Conservation (phyloP, 2,329 filamentous ascomycete species). For the Mycosphaerella sp. region DNA sequence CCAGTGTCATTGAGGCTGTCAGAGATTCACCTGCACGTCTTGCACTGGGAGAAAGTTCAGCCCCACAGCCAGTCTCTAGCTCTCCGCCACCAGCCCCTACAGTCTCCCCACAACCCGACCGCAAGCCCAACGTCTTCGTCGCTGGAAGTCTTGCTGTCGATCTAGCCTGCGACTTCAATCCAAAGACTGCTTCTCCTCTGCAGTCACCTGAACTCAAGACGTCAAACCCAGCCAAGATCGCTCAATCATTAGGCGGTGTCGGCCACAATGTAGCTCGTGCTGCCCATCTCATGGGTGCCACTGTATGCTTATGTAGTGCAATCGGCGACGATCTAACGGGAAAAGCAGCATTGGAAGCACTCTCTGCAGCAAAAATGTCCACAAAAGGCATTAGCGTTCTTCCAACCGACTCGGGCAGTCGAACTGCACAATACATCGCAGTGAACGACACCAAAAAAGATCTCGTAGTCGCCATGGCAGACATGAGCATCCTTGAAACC, state of each 20-base stretch:
- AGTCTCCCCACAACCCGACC: background rate
- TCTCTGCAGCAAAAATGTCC: constrained; percentile 59
- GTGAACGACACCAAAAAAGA: constrained; percentile 79
- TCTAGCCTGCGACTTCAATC: constrained; percentile 23
- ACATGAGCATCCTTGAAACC: constrained; percentile 74
- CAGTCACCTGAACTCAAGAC: constrained; percentile 57
- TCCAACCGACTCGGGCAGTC: constrained; percentile 41
- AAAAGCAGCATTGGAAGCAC: constrained; percentile 59
- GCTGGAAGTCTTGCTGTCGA: constrained; percentile 73
- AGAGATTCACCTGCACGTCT: constrained; percentile 3
- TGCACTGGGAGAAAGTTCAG: background rate
- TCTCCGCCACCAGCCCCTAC: background rate
- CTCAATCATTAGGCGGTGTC: constrained; percentile 80
- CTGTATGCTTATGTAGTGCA: constrained; percentile 69
- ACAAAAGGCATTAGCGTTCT: constrained; percentile 53
- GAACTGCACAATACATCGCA: constrained; percentile 87
- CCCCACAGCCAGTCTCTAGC: background rate
- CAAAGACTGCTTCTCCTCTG: constrained; percentile 34
- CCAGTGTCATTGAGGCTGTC: constrained; percentile 5
- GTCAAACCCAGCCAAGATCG: constrained; percentile 78
- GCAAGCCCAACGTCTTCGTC: constrained; percentile 63
- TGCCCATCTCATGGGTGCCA: constrained; percentile 60
- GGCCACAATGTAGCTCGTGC: constrained; percentile 87
- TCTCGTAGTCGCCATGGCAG: constrained; percentile 87
- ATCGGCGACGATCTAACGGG: constrained; percentile 76